phyloP scores from a whole-genome alignment of 495 filamentous ascomycete genomes.

The Penicillium canariense region DNA sequence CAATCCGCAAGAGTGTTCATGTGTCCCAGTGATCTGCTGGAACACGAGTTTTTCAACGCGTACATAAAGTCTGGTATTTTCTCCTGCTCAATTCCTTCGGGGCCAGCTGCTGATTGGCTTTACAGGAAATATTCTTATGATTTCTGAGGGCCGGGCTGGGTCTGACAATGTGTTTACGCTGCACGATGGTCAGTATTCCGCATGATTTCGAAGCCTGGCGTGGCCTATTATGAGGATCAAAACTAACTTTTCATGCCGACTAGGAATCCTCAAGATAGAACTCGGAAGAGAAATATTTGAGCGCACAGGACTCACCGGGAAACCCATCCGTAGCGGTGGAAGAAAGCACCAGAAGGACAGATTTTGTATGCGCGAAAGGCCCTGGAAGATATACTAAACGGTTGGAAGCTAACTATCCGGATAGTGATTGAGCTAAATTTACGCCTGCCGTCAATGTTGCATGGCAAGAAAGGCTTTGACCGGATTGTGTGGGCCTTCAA shows the following conservation, averaged over 20 bases:
- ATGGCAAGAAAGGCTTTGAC: slow-evolving; percentile 89
- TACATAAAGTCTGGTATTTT: slow-evolving; percentile 80
- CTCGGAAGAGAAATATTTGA: slow-evolving; percentile 85
- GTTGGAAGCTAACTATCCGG: slow-evolving; percentile 7
- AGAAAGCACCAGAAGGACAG: slow-evolving; percentile 60
- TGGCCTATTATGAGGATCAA: neutral
- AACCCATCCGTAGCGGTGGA: slow-evolving; percentile 57
- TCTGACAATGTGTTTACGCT: slow-evolving; percentile 78
- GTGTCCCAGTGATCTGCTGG: slow-evolving; percentile 66
- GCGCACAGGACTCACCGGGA: slow-evolving; percentile 76
- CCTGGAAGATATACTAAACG: neutral
- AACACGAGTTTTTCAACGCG: slow-evolving; percentile 76
- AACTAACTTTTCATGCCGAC: slow-evolving; percentile 2
- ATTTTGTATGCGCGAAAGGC: slow-evolving; percentile 43
- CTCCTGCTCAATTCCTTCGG: neutral
- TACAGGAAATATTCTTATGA: slow-evolving; percentile 82
- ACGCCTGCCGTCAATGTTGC: slow-evolving; percentile 74
- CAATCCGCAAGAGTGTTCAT: slow-evolving; percentile 71
- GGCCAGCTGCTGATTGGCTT: neutral
- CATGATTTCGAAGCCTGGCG: neutral
- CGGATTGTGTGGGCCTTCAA: slow-evolving; percentile 80
- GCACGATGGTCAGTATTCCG: slow-evolving; percentile 54
- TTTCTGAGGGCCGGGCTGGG: slow-evolving; percentile 80
- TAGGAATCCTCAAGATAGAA: slow-evolving; percentile 71
- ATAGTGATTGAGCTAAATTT: slow-evolving; percentile 81